Conservation (phyloP, 2,329 filamentous ascomycete genomes). For the Scytalidium sp. region DNA sequence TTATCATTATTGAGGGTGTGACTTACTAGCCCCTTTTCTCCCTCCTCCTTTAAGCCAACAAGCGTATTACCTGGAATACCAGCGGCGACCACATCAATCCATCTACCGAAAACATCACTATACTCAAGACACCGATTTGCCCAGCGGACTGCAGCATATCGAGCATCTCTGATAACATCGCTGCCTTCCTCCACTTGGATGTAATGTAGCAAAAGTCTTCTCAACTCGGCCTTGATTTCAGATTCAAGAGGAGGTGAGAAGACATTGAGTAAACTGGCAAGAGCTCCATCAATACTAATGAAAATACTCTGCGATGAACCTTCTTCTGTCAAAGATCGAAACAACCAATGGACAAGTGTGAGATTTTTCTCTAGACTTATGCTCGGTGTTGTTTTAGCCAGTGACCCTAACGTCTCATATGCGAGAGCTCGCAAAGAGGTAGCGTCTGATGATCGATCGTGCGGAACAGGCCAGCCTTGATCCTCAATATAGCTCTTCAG, state of each 20-base stretch:
- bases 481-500: conserved; percentile 71
- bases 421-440: conserved; percentile 71
- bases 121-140: conserved; percentile 86
- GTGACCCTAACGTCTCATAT: conserved; percentile 86
- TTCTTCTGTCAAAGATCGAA: conserved; percentile 79
- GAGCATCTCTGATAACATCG: conserved; percentile 66
- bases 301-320: conserved; percentile 69
- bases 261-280: conserved; percentile 72
- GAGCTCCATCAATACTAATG: conserved; percentile 83
- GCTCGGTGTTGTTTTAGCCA: conserved; percentile 64
- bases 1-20: conserved; percentile 34
- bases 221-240: conserved; percentile 20
- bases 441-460: conserved; percentile 56
- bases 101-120: conserved; percentile 73
- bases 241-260: conserved; percentile 40
- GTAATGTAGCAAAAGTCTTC: conserved; percentile 62
- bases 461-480: conserved; percentile 77
- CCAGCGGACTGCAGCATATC: conserved; percentile 82
- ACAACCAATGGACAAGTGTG: conserved; percentile 71
- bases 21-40: conserved; percentile 78
- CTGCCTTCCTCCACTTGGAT: conserved; percentile 53
- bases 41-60: conserved; percentile 85
- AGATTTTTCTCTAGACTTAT: conserved; percentile 48
- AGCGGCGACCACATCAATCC: conserved; percentile 84
- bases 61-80: conserved; percentile 64